Conservation (phyloP, 2,329 filamentous ascomycete species). For the Stachybotrys elegans region DNA sequence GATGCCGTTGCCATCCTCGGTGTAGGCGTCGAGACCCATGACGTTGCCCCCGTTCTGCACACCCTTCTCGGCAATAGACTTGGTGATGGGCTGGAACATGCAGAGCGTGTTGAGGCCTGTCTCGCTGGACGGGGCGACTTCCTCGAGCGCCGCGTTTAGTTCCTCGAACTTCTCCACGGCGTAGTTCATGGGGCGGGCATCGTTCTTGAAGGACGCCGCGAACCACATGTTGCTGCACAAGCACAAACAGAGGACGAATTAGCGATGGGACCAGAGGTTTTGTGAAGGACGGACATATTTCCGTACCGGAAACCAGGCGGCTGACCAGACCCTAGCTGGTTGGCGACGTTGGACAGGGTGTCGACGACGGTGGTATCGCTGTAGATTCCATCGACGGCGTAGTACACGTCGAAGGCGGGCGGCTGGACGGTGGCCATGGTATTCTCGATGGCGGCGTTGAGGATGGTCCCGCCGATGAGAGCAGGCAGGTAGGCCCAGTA, state of each 20-base stretch:
- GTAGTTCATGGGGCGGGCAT: constrained; percentile 26
- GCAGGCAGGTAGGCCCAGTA: constrained; percentile 27
- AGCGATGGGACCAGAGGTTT: too few species aligned
- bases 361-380: constrained; percentile 21
- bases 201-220: constrained; percentile 29
- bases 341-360: constrained; percentile 21
- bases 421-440: constrained; percentile 19
- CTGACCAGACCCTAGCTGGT: constrained; percentile 23
- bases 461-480: constrained; percentile 20
- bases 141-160: constrained; percentile 20
- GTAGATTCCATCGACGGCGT: constrained; percentile 13
- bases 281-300: too few species aligned
- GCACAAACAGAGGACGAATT: neutral
- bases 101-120: constrained; percentile 23
- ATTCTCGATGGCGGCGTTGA: constrained; percentile 26
- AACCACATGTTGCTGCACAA: constrained; percentile 27
- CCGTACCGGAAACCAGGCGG: constrained; percentile 20
- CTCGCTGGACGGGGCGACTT: constrained; percentile 13
- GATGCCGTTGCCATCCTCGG: constrained; percentile 20
- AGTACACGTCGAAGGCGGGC: constrained; percentile 23
- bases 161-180: constrained; percentile 23
- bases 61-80: constrained; percentile 23
- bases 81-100: constrained; percentile 27
- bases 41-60: constrained; percentile 25
- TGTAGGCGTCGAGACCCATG: constrained; percentile 25